phyloP scores from a whole-genome alignment of 495 filamentous ascomycete genomes.

The Sordaria brevicollis region DNA sequence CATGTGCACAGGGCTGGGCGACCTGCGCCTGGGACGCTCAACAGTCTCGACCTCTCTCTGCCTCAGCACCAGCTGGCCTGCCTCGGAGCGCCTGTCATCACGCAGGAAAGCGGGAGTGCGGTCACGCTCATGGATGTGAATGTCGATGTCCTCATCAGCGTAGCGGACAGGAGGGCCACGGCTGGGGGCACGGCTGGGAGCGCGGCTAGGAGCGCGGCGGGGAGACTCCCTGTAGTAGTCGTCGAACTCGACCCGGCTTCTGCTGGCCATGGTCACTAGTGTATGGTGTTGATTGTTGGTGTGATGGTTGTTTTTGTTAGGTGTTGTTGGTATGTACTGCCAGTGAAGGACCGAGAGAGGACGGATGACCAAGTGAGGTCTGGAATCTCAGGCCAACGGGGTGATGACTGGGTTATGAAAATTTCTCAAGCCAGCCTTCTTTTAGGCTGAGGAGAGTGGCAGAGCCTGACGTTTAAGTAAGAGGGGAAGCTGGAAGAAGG shows the following conservation, averaged over 20 bases:
- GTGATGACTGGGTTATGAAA: background rate
- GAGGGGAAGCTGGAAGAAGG: background rate
- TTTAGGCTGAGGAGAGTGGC: background rate
- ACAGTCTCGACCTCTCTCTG: conserved; percentile 35
- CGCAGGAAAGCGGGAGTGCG: conserved; percentile 33
- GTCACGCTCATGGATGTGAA: conserved; percentile 26
- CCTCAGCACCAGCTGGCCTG: conserved; percentile 33
- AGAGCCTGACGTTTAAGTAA: background rate
- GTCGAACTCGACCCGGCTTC: conserved; percentile 29
- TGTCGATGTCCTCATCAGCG: conserved; percentile 27
- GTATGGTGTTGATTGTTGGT: conserved; percentile 1
- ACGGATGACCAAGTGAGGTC: background rate
- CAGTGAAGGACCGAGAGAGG: background rate
- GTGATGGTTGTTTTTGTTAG: background rate
- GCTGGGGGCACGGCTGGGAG: conserved; percentile 4
- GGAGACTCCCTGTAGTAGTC: conserved; percentile 28
- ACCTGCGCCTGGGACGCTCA: conserved; percentile 28
- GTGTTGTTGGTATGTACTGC: conserved; percentile 4
- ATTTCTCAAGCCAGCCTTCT: background rate
- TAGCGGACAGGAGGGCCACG: conserved; percentile 23
- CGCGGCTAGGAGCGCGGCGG: conserved; percentile 19
- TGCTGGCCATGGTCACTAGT: conserved; percentile 16
- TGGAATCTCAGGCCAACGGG: background rate
- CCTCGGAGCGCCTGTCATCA: conserved; percentile 23
- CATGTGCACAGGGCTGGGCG: conserved; percentile 33